These are phyloP conservation scores for Vitis rupestris DNA, from an alignment of 164 flowering plant genomes.

Conservation along the genomic window DNA sequence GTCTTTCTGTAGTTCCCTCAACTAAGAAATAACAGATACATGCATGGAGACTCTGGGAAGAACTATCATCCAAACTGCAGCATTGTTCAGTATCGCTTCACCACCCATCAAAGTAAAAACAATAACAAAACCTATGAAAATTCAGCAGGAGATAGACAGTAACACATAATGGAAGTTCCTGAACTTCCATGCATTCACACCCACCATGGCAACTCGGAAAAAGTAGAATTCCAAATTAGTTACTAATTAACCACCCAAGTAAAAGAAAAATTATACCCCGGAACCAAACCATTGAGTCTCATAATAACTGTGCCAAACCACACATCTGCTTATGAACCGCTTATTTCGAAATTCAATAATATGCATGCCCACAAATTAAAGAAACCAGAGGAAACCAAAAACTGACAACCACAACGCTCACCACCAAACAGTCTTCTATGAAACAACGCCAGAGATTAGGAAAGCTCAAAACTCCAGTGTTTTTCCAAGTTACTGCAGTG, in stretches of 20 bases:
- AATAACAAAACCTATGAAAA: neutral
- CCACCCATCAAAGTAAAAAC: neutral
- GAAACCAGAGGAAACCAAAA: neutral
- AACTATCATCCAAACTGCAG: constrained; percentile 2
- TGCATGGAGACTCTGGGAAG: neutral
- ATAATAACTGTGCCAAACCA: neutral
- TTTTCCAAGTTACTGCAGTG: neutral
- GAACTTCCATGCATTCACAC: neutral
- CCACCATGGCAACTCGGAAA: neutral
- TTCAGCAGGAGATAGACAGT: neutral
- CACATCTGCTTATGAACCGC: neutral
- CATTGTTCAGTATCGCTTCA: neutral
- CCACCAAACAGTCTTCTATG: constrained; percentile 1
- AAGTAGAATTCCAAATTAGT: neutral
- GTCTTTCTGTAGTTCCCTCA: neutral
- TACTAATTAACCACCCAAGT: neutral
- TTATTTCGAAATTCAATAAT: neutral
- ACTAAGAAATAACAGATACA: neutral
- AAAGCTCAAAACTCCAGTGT: neutral
- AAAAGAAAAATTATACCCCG: neutral
- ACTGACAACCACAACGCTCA: neutral
- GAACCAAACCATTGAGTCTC: constrained; percentile 1
- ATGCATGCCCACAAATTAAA: neutral
- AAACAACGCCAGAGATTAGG: neutral
- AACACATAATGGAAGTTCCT: constrained; percentile 5